Base-by-base conservation (phyloP, 2,329 filamentous ascomycete species). In the Trichoderma breve region DNA sequence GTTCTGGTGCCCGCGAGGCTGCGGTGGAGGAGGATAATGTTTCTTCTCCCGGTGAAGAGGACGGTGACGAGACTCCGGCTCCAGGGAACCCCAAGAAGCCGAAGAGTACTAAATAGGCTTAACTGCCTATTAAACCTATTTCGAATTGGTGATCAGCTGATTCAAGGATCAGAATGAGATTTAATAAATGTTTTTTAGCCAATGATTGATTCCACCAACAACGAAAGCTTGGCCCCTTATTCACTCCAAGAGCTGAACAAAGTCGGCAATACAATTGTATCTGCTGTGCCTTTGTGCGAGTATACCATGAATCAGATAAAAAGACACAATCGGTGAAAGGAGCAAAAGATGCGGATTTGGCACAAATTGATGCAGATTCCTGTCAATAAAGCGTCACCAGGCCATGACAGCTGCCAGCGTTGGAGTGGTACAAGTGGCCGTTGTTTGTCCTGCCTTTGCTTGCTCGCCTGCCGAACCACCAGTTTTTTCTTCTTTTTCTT, bases 401-500 rank as follows among this genome's bases (percentile, higher is more conserved):
- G 28, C 64, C 51, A 47, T 68, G 70, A 32, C 63, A 68, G 64
- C 55, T 62, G 65, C 47, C 43, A 72, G 70, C 43, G 65, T 26
- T 43, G n/a, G 55, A 65, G 71, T 72, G 24, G 71, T 57, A 69
- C 64, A 68, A 58, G 30, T 57, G 36, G 57, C 71, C 28, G 62
- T 63, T 63, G 58, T 68, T 71, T 63, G 70, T 47, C 34, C 58
- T 65, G 32, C 18, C 43, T 30, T 58, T 30, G 69, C 30, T 58
- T 61, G 64, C 26, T 32, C 47, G n/a, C 39, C 34, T 69, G 65
- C 55, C 34, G 36, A 69, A n/a, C 65, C 36, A 39, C 18, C 36
- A 30, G 26, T 18, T 24, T 47, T 60, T 14, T 18, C 2, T 2
- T 60, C 18, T n/a, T 43, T n/a, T 43, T n/a, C 14, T 39, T 12